These are phyloP conservation scores for Caulochytrium protostelioides DNA, from an alignment of 371 early-diverging fungal genomes.

Conservation along the genomic window DNA sequence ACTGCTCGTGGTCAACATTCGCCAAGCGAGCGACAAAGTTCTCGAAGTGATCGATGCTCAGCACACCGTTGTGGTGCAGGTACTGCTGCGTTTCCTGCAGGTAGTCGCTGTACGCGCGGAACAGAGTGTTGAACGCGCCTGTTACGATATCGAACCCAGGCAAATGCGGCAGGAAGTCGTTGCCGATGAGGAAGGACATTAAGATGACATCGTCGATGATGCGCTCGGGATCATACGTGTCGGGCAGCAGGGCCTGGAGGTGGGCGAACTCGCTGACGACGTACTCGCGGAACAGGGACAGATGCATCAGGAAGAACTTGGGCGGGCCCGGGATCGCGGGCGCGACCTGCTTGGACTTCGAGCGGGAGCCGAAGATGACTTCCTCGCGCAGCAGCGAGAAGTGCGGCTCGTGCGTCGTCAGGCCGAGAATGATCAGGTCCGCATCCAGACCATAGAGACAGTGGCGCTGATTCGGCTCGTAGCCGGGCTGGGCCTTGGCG, in stretches of 20 bases:
- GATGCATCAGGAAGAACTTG: slow-evolving; percentile 37
- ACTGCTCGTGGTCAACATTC: slow-evolving; percentile 40
- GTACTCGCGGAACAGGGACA: slow-evolving; percentile 76
- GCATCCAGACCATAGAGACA: slow-evolving; percentile 93
- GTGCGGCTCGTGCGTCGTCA: slow-evolving; percentile 87
- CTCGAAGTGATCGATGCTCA: slow-evolving; percentile 42
- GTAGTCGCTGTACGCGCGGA: slow-evolving; percentile 56
- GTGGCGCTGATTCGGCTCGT: slow-evolving; percentile 70
- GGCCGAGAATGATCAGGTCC: slow-evolving; percentile 94
- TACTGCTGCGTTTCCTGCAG: slow-evolving; percentile 54
- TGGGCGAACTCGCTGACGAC: slow-evolving; percentile 62
- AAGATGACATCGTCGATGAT: slow-evolving; percentile 93
- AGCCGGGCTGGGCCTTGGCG: slow-evolving; percentile 51
- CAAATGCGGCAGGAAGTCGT: slow-evolving; percentile 93
- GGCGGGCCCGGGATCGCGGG: slow-evolving; percentile 11
- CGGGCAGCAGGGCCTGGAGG: slow-evolving; percentile 20
- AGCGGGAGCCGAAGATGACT: slow-evolving; percentile 58
- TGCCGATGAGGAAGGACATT: slow-evolving; percentile 85
- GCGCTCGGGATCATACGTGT: slow-evolving; percentile 62
- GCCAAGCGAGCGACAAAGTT: slow-evolving; percentile 36
- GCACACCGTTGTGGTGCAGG: slow-evolving; percentile 55
- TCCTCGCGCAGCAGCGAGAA: slow-evolving; percentile 92
- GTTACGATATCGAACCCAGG: slow-evolving; percentile 88
- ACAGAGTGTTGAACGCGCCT: slow-evolving; percentile 67
- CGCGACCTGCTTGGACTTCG: slow-evolving; percentile 26